These are phyloP conservation scores for Vitis hybrid DNA, from an alignment of 177 flowering plant species.

Conservation along the genomic window DNA sequence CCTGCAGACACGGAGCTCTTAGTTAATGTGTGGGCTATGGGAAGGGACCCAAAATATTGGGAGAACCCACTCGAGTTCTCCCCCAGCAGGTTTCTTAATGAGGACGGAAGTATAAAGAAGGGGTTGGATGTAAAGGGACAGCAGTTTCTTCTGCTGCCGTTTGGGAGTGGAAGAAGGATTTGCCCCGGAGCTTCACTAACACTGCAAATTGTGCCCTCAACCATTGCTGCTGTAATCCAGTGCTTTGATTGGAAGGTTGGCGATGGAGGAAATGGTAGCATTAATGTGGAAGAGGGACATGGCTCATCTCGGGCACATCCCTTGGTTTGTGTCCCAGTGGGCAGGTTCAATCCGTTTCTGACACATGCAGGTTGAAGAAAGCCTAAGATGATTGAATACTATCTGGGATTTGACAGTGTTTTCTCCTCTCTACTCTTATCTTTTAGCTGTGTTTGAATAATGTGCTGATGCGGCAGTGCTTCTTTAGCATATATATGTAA, in stretches of 20 bases:
- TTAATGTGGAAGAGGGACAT: slow-evolving; percentile 26
- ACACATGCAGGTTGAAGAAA: too few species aligned
- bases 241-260: slow-evolving; percentile 23
- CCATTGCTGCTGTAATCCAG: too few species aligned
- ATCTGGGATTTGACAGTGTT: too few species aligned
- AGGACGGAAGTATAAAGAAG: slow-evolving; percentile 14
- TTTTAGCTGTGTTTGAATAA: too few species aligned
- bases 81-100: slow-evolving; percentile 44
- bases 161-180: slow-evolving; percentile 43
- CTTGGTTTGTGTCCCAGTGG: slow-evolving; percentile 24
- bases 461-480: too few species aligned
- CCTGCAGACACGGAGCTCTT: slow-evolving; percentile 35
- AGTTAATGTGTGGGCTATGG: slow-evolving; percentile 45
- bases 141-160: slow-evolving; percentile 38
- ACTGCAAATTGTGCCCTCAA: too few species aligned
- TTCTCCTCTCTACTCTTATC: too few species aligned
- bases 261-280: slow-evolving; percentile 8
- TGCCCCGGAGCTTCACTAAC: slow-evolving; percentile 32
- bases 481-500: too few species aligned
- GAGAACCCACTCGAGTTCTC: slow-evolving; percentile 36
- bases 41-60: slow-evolving; percentile 46
- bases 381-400: too few species aligned
- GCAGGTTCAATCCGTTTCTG: slow-evolving; percentile 10
- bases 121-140: slow-evolving; percentile 38
- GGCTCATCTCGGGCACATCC: slow-evolving; percentile 17